A percentile compares a stretch with the other conserved stretches of the same genome.
Evolutionary conservation across 2,329 filamentous ascomycete species (phyloP).

Genomic region (Pseudogymnoascus sp.): DNA sequence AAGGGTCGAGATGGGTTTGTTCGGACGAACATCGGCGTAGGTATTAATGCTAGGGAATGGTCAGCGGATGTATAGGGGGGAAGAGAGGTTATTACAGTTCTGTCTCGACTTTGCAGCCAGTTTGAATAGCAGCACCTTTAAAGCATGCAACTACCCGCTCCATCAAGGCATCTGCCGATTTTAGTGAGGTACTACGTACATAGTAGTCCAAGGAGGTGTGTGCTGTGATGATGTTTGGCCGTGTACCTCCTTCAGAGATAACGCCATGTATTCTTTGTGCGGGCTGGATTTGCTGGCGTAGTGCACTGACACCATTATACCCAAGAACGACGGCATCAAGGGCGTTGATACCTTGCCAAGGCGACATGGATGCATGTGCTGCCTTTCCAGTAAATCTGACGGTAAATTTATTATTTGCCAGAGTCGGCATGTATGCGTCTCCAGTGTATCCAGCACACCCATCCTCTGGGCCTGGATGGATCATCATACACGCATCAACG

Average conservation of each 20-base stretch:
- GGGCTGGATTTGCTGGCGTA: constrained; percentile 25
- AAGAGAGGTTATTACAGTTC: constrained; percentile 3
- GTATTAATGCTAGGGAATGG: neutral
- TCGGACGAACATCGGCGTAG: constrained; percentile 5
- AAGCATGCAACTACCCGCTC: constrained; percentile 10
- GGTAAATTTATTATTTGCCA: constrained; percentile 13
- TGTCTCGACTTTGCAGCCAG: constrained; percentile 9
- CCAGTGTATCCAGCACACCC: constrained; percentile 38
- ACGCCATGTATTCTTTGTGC: constrained; percentile 30
- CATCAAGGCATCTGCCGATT: neutral
- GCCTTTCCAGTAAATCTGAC: constrained; percentile 22
- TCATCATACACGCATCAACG: constrained; percentile 33
- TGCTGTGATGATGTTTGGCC: constrained; percentile 31
- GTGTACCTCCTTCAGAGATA: constrained; percentile 31
- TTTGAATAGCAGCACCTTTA: constrained; percentile 10
- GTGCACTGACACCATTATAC: constrained; percentile 27
- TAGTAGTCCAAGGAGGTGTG: constrained; percentile 12
- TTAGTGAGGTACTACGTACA: neutral
- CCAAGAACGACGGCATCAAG: constrained; percentile 31
- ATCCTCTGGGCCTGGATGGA: constrained; percentile 24
- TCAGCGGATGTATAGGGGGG: neutral
- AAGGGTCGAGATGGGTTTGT: neutral
- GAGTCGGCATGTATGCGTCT: constrained; percentile 29
- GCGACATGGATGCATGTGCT: constrained; percentile 32
- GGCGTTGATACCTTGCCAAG: constrained; percentile 33